These are phyloP conservation scores for Botryotinia narcissicola DNA, from an alignment of 2,329 filamentous ascomycete species.

Conservation along the genomic window DNA sequence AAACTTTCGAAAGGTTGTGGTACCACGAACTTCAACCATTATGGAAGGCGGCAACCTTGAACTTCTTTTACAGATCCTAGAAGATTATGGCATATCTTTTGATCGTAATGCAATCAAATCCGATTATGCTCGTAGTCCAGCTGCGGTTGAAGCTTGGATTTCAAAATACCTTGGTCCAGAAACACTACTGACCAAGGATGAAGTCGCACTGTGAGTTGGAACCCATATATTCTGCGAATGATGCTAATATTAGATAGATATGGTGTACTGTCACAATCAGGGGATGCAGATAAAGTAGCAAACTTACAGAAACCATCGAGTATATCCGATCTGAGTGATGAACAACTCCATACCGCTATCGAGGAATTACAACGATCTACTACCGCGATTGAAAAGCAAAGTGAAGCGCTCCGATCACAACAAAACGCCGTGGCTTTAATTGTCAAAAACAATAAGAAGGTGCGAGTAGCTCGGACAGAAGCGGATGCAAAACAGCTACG, in stretches of 20 bases:
- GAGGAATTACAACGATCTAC: constrained; percentile 64
- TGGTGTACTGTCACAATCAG: constrained; percentile 48
- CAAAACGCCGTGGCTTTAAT: constrained; percentile 57
- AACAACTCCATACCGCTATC: constrained; percentile 60
- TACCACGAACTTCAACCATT: constrained; percentile 14
- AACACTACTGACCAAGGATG: constrained; percentile 53
- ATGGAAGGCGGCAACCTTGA: constrained; percentile 33
- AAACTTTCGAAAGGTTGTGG: background rate
- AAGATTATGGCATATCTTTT: constrained; percentile 35
- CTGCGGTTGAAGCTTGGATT: constrained; percentile 45
- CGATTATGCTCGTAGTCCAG: constrained; percentile 29
- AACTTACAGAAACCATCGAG: constrained; percentile 47
- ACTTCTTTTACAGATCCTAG: constrained; percentile 31
- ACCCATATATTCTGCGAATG: background rate
- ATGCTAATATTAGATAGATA: constrained; percentile 44
- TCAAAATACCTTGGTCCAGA: constrained; percentile 48
- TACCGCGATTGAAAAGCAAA: constrained; percentile 61
- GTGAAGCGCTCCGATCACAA: constrained; percentile 58
- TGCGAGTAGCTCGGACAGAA: constrained; percentile 39
- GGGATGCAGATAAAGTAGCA: constrained; percentile 47
- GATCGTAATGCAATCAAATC: constrained; percentile 34
- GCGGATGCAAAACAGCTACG: constrained; percentile 43
- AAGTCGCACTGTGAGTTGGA: constrained; percentile 49
- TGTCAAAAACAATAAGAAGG: constrained; percentile 45
- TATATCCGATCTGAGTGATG: constrained; percentile 54